Evolutionary conservation across 1,139 yeast species (phyloP).

Genomic region (Protomyces lactucae-debilis): DNA sequence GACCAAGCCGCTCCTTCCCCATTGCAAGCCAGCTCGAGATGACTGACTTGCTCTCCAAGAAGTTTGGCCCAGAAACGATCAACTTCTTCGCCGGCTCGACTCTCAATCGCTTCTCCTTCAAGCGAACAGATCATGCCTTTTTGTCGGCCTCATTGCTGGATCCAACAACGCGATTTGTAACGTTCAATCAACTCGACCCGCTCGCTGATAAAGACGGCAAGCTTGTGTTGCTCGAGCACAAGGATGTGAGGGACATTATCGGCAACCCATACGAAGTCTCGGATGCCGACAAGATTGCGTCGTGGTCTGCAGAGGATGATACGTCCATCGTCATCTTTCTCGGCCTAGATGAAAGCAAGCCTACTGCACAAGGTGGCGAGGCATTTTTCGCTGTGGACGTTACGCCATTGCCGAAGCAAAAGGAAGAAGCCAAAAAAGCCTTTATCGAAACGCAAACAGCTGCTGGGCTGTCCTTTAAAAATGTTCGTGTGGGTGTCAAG

Average conservation of each 20-base stretch:
- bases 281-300: slow-evolving; percentile 36
- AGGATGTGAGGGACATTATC: slow-evolving; percentile 35
- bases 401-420: slow-evolving; percentile 37
- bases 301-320: slow-evolving; percentile 39
- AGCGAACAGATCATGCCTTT: slow-evolving; percentile 63
- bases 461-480: slow-evolving; percentile 39
- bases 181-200: slow-evolving; percentile 44
- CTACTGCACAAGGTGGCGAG: slow-evolving; percentile 51
- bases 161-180: slow-evolving; percentile 54
- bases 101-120: slow-evolving; percentile 72
- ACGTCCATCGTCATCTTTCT: slow-evolving; percentile 35
- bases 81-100: slow-evolving; percentile 50
- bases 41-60: slow-evolving; percentile 3
- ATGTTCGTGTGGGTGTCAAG: slow-evolving; percentile 35
- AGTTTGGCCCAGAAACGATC: slow-evolving; percentile 22
- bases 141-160: slow-evolving; percentile 51
- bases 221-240: slow-evolving; percentile 33
- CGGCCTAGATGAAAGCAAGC: slow-evolving; percentile 24
- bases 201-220: slow-evolving; percentile 33
- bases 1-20: background rate
- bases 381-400: slow-evolving; percentile 78
- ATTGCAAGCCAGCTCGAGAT: slow-evolving; percentile 2
- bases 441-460: slow-evolving; percentile 29
- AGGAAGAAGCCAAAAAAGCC: slow-evolving; percentile 33
- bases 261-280: slow-evolving; percentile 39